A percentile compares a stretch with the other conserved stretches of the same genome.
These are phyloP conservation scores for Dioscorea dumetorum DNA, from an alignment of 106 monocot species.

Conservation along the genomic window DNA sequence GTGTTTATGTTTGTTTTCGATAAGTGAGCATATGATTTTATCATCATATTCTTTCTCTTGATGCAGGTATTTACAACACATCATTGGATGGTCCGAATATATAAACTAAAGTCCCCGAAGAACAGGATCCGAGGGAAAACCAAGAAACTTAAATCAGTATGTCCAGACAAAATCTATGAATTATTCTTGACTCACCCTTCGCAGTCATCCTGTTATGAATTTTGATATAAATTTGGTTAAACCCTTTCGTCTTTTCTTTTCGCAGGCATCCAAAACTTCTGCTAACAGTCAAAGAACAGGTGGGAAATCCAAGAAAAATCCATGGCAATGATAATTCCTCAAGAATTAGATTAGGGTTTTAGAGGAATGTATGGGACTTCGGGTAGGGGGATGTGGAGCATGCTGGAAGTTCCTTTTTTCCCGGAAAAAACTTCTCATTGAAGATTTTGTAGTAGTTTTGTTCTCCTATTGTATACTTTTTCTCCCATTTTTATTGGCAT, in stretches of 20 bases:
- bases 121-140: conserved; percentile 77
- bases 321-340: conserved; percentile 51
- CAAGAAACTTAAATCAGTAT: conserved; percentile 81
- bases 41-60: not conserved
- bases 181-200: too few species aligned
- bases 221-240: not conserved
- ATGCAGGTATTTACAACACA: conserved; percentile 94
- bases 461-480: not conserved
- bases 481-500: not conserved
- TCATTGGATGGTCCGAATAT: conserved; percentile 99
- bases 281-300: conserved; percentile 16
- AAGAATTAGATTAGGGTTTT: not conserved
- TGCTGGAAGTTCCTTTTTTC: too few species aligned
- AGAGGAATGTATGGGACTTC: not conserved
- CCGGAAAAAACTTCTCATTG: not conserved
- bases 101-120: conserved; percentile 78
- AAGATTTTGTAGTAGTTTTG: not conserved
- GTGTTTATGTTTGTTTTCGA: not conserved
- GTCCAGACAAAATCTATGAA: conserved; percentile 1
- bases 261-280: conserved; percentile 54
- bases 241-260: not conserved
- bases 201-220: too few species aligned
- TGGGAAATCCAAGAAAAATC: conserved; percentile 38
- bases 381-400: not conserved
- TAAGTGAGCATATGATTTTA: not conserved